Percentiles rank a stretch among this genome's conserved stretches.
These are phyloP conservation scores for Pholiota microspora DNA, from an alignment of 768 basidiomycete species.

Conservation along the genomic window DNA sequence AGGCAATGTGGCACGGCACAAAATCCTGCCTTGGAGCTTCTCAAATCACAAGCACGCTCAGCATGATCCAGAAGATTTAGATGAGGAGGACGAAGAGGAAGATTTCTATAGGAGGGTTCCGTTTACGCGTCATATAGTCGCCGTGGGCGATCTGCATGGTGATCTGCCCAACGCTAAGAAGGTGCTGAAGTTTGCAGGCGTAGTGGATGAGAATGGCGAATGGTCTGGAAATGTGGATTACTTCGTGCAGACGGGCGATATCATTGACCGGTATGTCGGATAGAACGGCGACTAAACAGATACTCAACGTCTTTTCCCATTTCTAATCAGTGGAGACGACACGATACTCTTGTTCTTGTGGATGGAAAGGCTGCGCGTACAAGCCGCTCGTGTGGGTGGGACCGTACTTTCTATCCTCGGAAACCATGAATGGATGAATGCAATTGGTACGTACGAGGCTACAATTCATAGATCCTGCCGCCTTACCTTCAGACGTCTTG, in stretches of 20 bases:
- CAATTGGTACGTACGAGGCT: slow-evolving; percentile 59
- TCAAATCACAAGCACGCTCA: slow-evolving; percentile 10
- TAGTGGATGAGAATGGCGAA: slow-evolving; percentile 66
- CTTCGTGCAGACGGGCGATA: slow-evolving; percentile 95
- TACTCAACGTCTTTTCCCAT: neutral
- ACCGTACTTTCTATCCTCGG: slow-evolving; percentile 78
- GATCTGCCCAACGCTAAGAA: slow-evolving; percentile 76
- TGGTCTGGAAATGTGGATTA: slow-evolving; percentile 86
- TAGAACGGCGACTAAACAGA: no score
- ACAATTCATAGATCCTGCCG: slow-evolving; percentile 11
- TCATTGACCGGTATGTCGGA: slow-evolving; percentile 88
- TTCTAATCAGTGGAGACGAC: slow-evolving; percentile 69
- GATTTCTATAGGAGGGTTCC: slow-evolving; percentile 19
- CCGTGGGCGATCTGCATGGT: slow-evolving; percentile 92
- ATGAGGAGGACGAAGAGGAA: slow-evolving; percentile 4
- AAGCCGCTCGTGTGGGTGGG: slow-evolving; percentile 71
- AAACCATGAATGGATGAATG: slow-evolving; percentile 98
- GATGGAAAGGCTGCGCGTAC: slow-evolving; percentile 80
- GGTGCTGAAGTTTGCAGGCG: slow-evolving; percentile 77
- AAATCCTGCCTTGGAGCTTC: slow-evolving; percentile 21
- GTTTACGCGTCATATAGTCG: slow-evolving; percentile 65
- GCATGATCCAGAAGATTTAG: slow-evolving; percentile 8
- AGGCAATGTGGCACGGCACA: slow-evolving; percentile 21
- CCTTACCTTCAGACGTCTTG: neutral
- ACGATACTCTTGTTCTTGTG: slow-evolving; percentile 81